Evolutionary conservation across 306 rosid genomes (phyloP), one percentile per base, ranked within the genome.

Genomic region (Gleditsia sinensis): DNA sequence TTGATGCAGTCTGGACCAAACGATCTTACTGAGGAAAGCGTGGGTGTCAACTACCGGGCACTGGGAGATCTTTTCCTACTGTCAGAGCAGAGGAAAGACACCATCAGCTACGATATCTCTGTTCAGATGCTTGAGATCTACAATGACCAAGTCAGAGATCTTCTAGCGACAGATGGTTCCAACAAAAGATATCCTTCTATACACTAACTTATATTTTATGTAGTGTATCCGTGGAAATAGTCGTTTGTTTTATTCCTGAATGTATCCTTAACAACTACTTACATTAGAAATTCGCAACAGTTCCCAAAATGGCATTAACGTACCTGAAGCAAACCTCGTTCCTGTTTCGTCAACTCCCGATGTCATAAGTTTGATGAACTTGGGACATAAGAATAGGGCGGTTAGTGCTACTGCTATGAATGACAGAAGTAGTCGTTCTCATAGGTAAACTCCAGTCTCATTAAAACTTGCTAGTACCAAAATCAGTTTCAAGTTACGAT

Each of bases 361-460:
- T 75, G 97, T 91, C 66, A 73, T 91, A 74, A 49, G 74, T 76
- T 79, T 94, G 86, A 91, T 94, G 98, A 82, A 88, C 81, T 77
- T 85, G 69, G 97, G 98, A 65, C 96, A 85, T 20, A 91, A 71
- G 80, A 94, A 94, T 75, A 91, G 97, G 19, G 87, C 92, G 45
- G 97, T 94, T 72, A 53, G 97, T 71, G 82, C 96, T 55, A 94
- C 97, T 32, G 91, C 98, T 68, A 83, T 94, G 96, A 94, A 94
- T 60, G 94, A 91, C 48, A 85, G 97, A 30, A 94, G 97, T 76
- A 94, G 98, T 81, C 92, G 97, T 28, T 94, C 98, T 32, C 98
- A 94, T 48, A 88, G 97, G 98, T 94, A 78, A n/a, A n/a, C n/a
- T n/a, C n/a, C 30, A 36, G 9, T 34, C 16, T 19, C 9, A 19